phyloP scores from a whole-genome alignment of 306 rosid genomes.

The Fagus sylvatica region DNA sequence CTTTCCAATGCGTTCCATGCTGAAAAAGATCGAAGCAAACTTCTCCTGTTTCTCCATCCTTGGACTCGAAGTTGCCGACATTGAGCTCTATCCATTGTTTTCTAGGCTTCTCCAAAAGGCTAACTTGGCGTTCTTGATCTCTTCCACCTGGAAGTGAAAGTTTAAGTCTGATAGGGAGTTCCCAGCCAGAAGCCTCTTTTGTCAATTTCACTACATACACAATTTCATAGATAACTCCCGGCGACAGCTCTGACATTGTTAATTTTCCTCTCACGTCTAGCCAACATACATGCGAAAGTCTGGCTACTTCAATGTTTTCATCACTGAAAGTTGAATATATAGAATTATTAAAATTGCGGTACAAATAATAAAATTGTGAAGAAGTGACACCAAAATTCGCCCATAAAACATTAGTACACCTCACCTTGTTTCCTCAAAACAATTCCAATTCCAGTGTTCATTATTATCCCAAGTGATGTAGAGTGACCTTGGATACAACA shows the following conservation, averaged over 20 bases:
- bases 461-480: neutral
- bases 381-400: too few relatives aligned
- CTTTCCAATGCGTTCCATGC: slow-evolving; percentile 7
- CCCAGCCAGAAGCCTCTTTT: slow-evolving; percentile 27
- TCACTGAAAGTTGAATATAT: neutral
- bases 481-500: slow-evolving; percentile 16
- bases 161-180: slow-evolving; percentile 9
- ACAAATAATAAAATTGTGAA: too few relatives aligned
- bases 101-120: slow-evolving; percentile 5
- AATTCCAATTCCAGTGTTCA: slow-evolving; percentile 10
- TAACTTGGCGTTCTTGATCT: neutral
- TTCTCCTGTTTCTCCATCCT: neutral
- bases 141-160: neutral
- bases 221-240: slow-evolving; percentile 15
- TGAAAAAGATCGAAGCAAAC: neutral
- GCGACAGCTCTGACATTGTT: slow-evolving; percentile 19
- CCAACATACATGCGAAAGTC: neutral
- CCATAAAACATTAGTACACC: too few relatives aligned
- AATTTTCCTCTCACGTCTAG: slow-evolving; percentile 20
- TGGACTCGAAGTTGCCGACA: neutral
- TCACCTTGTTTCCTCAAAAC: slow-evolving; percentile 19
- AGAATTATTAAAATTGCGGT: too few relatives aligned
- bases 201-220: slow-evolving; percentile 17
- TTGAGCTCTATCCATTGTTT: slow-evolving; percentile 10
- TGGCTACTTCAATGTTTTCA: slow-evolving; percentile 25